Base-by-base conservation (phyloP, 1,284 basidiomycete species). In the Heterobasidion parviporum region DNA sequence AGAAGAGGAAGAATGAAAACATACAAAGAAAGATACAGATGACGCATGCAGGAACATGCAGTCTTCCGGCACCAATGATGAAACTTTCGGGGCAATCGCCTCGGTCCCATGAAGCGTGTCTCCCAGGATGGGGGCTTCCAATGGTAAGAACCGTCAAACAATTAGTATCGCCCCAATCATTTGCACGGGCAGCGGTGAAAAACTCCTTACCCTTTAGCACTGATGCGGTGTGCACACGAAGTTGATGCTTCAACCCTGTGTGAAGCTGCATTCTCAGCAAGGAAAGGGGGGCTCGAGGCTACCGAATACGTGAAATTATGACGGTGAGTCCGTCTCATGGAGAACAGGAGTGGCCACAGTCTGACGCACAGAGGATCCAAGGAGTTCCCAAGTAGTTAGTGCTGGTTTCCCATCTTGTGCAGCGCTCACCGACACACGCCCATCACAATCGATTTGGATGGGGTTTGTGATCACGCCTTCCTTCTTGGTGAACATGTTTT, bases 241-340 rank as follows among this genome's bases (percentile, higher is more conserved):
- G 76, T 61, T 89, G 86, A 57, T 88, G 85, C 65, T 89, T 89
- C 55, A 80, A 64, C 1, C 86, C 87, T 4, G 86, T 87, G 53
- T 76, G 68, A 16, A 85, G 72, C 6, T 70, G 72, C 5, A 89
- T 71, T 44, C 74, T 73, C 44, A 89, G 64, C 47, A 89, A 72
- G 1, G 83, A 80, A 26, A 87, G 54, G 9, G 82, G 82, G 1
- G 50, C 56, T 16, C 52, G 44, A 34, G 47, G 56, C 59, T 60
- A 38, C n/a, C 15, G 2, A 36, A 18, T 32, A 20, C 16, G 1
- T 14, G 3, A 46, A 32, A 52, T 26, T 6, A 18, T 44, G 20
- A 50, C 43, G 8, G 50, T n/a, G 8, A 26, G 16, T 41, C 15
- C 9, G 50, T 36, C 20, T 45, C 26, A 26, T 8, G 26, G 41